These are phyloP conservation scores for Chamaenerion angustifolium DNA, from an alignment of 345 rosid genomes.

Conservation along the genomic window DNA sequence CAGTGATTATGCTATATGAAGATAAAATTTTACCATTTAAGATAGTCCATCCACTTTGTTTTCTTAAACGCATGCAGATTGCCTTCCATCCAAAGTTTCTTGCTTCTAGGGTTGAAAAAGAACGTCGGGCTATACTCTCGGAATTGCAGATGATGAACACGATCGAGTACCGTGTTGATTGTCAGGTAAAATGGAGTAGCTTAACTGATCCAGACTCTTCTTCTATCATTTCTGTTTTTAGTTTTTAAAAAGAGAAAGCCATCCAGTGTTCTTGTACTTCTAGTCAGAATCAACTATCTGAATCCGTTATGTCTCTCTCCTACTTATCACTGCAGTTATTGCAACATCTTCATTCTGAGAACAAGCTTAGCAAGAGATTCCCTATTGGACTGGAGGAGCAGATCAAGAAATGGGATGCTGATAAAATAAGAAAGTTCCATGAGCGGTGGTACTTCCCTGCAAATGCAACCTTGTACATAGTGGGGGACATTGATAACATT, in stretches of 20 bases:
- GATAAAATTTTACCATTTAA: not conserved
- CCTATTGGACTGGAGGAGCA: conserved; percentile 98
- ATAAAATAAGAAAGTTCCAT: conserved; percentile 94
- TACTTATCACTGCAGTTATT: conserved; percentile 39
- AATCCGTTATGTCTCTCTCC: not conserved
- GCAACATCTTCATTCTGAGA: conserved; percentile 96
- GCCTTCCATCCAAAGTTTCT: conserved; percentile 95
- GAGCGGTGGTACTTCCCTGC: conserved; percentile 99
- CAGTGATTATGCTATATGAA: not conserved
- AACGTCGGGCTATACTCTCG: conserved; percentile 94
- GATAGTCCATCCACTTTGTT: not conserved
- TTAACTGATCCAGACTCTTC: not conserved
- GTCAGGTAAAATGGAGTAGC: conserved; percentile 48
- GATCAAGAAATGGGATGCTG: conserved; percentile 98
- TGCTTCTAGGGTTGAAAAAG: conserved; percentile 92
- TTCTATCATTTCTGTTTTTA: too few relatives aligned
- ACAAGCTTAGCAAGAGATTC: conserved; percentile 93
- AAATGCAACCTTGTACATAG: conserved; percentile 90
- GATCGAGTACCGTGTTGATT: conserved; percentile 97
- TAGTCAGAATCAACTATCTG: conserved; percentile 3
- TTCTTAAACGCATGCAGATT: conserved; percentile 35
- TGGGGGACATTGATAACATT: conserved; percentile 77
- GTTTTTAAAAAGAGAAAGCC: too few relatives aligned
- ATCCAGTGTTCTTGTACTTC: conserved; percentile 1
- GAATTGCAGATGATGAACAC: conserved; percentile 99